Evolutionary conservation across 305 asterid species (phyloP), one percentile per base, ranked within the genome.

Genomic region (Fraxinus angustifolia): DNA sequence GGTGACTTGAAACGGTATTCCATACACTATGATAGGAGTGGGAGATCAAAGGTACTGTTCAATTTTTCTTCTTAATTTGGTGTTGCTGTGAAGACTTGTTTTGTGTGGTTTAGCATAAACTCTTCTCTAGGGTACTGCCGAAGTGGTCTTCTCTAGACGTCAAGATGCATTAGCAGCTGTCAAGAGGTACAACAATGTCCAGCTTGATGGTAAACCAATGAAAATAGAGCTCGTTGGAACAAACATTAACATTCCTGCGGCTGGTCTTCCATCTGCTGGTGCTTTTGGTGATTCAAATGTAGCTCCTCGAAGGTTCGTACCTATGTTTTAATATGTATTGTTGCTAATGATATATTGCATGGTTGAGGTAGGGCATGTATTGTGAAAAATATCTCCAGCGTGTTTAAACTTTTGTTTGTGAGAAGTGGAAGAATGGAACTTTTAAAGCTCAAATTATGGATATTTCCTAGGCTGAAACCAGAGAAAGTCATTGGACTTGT

Each of bases 151-250:
- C 86, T 90, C 99, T 50, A 92, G 96, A 33, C 87, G 94, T 42
- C 95, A 90, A 92, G 99, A 95, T 87, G 98, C 97, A 77, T 45
- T 91, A 82, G 89, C 94, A 80, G 99, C 98, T 86, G 88, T 95
- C 81, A 93, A 92, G 93, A 91, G 85, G 88, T 95, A 93, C 77
- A 91, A 95, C 78, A 88, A 92, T 82, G 97, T 95, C 83, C 97
- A 93, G 87, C 97, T 93, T 85, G 99, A 95, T 80, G 99, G 98
- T 73, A 95, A 93, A 82, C 99, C 99, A 30, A 93, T 95, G 98
- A 91, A 93, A 83, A 83, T 95, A 79, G 98, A 93, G 86, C 90
- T 95, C 70, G 95, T 92, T 30, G 98, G 97, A 33, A 90, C 92
- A 45, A 90, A 90, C 88, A 85, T 88, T 60, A 73, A 91, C 31